Percentiles rank a stretch among this genome's conserved stretches.
Evolutionary conservation across 805 yeast genomes (phyloP).

Genomic region (Yarrowia sp.): DNA sequence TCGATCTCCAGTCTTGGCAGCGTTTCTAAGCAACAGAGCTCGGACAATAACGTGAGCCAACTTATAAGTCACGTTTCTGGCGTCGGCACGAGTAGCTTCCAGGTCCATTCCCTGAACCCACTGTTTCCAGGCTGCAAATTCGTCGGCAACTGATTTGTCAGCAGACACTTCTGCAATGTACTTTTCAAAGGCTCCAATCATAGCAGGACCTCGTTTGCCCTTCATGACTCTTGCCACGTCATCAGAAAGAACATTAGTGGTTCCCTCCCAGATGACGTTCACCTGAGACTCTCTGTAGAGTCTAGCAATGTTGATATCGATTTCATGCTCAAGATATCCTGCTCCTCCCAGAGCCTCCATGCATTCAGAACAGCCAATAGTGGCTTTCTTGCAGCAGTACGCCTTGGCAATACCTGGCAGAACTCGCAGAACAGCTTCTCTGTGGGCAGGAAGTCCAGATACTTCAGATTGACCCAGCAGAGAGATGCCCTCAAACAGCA

Average conservation of each 20-base stretch:
- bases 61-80: slow-evolving; percentile 11
- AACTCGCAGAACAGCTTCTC: slow-evolving; percentile 31
- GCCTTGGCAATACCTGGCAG: slow-evolving; percentile 36
- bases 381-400: slow-evolving; percentile 32
- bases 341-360: slow-evolving; percentile 39
- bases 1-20: neutral
- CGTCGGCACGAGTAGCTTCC: slow-evolving; percentile 16
- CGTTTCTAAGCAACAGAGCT: neutral
- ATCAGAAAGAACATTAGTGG: slow-evolving; percentile 37
- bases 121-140: neutral
- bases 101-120: neutral
- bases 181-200: slow-evolving; percentile 2
- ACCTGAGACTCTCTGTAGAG: slow-evolving; percentile 36
- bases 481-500: slow-evolving; percentile 31
- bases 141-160: neutral
- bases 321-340: slow-evolving; percentile 37
- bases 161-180: neutral
- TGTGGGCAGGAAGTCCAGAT: slow-evolving; percentile 19
- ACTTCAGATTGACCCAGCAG: slow-evolving; percentile 34
- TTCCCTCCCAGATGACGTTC: slow-evolving; percentile 38
- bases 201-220: neutral
- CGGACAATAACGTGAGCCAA: neutral
- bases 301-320: slow-evolving; percentile 34
- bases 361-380: slow-evolving; percentile 36
- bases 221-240: slow-evolving; percentile 31